These are phyloP conservation scores for Arthrobotrys sinensis DNA, from an alignment of 2,329 filamentous ascomycete species.

Conservation along the genomic window DNA sequence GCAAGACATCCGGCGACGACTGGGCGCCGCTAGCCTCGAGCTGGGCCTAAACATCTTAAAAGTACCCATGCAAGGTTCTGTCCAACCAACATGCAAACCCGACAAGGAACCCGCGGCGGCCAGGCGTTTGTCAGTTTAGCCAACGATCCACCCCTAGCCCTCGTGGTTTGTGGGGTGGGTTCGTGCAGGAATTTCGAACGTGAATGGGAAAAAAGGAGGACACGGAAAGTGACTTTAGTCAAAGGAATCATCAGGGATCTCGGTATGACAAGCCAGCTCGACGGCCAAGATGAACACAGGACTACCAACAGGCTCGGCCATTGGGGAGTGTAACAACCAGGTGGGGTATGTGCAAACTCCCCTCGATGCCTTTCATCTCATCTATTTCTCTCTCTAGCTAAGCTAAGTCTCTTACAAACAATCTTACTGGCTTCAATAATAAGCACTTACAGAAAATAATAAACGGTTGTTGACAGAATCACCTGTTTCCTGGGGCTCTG, in stretches of 20 bases:
- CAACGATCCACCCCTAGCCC: neutral
- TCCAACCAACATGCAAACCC: conserved; percentile 3
- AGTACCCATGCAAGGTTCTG: conserved; percentile 23
- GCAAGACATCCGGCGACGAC: conserved; percentile 7
- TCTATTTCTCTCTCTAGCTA: neutral
- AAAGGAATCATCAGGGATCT: conserved; percentile 32
- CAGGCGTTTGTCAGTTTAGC: neutral
- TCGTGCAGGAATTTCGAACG: neutral
- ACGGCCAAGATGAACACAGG: conserved; percentile 44
- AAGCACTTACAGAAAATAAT: neutral
- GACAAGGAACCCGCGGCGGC: conserved; percentile 14
- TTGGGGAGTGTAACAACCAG: conserved; percentile 27
- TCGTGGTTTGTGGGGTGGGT: conserved; percentile 17
- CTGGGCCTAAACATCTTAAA: conserved; percentile 15
- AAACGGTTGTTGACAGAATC: too few species aligned
- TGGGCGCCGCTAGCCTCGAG: conserved; percentile 3
- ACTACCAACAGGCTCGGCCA: conserved; percentile 31
- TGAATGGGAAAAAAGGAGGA: neutral
- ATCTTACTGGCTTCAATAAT: conserved; percentile 4
- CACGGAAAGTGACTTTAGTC: neutral
- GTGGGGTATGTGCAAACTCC: conserved; percentile 8
- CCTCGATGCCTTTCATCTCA: conserved; percentile 16
- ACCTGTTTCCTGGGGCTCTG: neutral
- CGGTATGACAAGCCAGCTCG: conserved; percentile 21
- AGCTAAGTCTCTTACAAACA: neutral